Percentiles rank a stretch among this genome's conserved stretches.
Conservation (phyloP, 2,329 filamentous ascomycete genomes). For the Aspergillus fischeri region DNA sequence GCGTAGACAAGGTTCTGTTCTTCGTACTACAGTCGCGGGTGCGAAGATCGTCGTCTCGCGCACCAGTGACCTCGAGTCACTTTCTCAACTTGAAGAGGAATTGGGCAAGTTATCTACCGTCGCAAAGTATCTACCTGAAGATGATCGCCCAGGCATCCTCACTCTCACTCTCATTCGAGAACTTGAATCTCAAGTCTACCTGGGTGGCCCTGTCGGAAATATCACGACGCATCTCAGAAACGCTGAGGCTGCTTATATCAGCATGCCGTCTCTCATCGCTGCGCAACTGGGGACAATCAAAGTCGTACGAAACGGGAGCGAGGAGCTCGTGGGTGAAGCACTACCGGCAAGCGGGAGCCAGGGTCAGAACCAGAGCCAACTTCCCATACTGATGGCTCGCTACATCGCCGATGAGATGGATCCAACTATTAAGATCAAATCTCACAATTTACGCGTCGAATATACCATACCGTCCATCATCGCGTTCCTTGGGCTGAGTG, state of each 20-base stretch:
- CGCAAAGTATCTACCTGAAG: slow-evolving; percentile 90
- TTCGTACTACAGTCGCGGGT: slow-evolving; percentile 65
- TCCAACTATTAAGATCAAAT: slow-evolving; percentile 79
- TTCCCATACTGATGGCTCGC: slow-evolving; percentile 75
- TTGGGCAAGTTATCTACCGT: slow-evolving; percentile 78
- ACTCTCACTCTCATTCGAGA: slow-evolving; percentile 66
- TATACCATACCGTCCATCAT: slow-evolving; percentile 83
- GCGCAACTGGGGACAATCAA: slow-evolving; percentile 64
- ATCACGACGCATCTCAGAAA: slow-evolving; percentile 57
- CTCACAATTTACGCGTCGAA: slow-evolving; percentile 80
- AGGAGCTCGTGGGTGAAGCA: slow-evolving; percentile 68
- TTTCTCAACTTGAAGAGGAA: slow-evolving; percentile 73
- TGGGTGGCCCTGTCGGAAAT: slow-evolving; percentile 66
- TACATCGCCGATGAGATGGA: slow-evolving; percentile 94
- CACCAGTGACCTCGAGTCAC: slow-evolving; percentile 60
- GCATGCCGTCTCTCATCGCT: slow-evolving; percentile 76
- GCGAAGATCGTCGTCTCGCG: slow-evolving; percentile 61
- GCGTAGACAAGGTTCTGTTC: slow-evolving; percentile 76
- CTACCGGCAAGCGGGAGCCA: slow-evolving; percentile 32
- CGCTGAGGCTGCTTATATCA: slow-evolving; percentile 74
- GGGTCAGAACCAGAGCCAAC: slow-evolving; percentile 9
- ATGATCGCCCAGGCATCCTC: slow-evolving; percentile 85
- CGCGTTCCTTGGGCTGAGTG: slow-evolving; percentile 68
- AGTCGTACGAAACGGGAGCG: slow-evolving; percentile 60
- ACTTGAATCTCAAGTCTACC: slow-evolving; percentile 56